Conservation (phyloP, 106 monocot species). For the Platanthera zijinensis region DNA sequence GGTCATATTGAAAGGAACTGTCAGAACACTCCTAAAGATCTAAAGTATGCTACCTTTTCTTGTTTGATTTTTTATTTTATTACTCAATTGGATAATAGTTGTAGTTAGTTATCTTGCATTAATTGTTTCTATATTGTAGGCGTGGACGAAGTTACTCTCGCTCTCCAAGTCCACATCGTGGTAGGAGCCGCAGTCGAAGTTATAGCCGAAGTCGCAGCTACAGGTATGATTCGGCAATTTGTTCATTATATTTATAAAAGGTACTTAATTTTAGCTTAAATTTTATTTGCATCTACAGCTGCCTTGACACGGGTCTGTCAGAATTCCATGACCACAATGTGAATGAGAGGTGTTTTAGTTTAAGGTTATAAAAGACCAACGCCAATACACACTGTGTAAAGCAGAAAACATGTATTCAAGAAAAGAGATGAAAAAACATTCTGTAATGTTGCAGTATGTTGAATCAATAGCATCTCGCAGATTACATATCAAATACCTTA, state of each 20-base stretch:
- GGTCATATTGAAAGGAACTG: conserved; percentile 96
- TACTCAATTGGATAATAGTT: background rate
- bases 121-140: conserved; percentile 16
- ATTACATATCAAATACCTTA: too few species aligned
- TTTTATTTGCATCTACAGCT: background rate
- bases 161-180: conserved; percentile 56
- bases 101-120: background rate
- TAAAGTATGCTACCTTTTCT: conserved; percentile 25
- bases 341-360: too few species aligned
- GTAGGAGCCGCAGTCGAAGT: conserved; percentile 57
- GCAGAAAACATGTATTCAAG: too few species aligned
- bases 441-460: too few species aligned
- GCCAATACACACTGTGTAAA: too few species aligned
- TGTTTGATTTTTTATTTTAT: background rate
- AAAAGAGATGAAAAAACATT: too few species aligned
- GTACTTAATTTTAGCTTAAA: background rate
- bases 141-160: conserved; percentile 67
- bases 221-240: conserved; percentile 33
- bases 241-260: background rate
- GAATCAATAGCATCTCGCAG: too few species aligned
- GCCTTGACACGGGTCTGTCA: too few species aligned
- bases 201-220: conserved; percentile 75
- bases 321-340: too few species aligned
- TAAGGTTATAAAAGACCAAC: too few species aligned
- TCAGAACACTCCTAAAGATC: conserved; percentile 83